Evolutionary conservation across 371 early-diverging fungal species (phyloP), one percentile per base, ranked within the genome.

Genomic region (Apophysomyces sp.): DNA sequence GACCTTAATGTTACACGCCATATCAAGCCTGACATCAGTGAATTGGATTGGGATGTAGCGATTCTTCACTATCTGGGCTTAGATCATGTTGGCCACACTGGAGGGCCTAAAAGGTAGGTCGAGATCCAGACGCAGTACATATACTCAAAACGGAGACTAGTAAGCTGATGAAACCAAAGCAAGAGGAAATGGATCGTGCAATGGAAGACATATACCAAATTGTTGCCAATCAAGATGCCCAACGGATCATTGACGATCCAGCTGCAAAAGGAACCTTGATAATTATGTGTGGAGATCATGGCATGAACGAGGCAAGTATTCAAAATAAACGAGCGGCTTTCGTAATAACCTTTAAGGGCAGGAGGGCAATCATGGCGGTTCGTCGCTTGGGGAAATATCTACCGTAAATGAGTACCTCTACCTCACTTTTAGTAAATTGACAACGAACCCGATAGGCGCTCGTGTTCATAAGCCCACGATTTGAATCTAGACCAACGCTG

Each of bases 231-330:
- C 79, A 85, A 52, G 87, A 85, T 61, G 62, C 53, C 1, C 64
- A 72, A 2, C 73, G 86, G 5, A 60, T 76, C 9, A n/a, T 32
- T 13, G 24, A 52, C 1, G 68, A 77, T 30, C 28, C 58, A 2
- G 56, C 55, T 51, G 77, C 87, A 16, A 78, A 81, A 60, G 86
- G 89, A 0, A 96, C 99, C 1, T 71, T 98, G 28, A 82, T 99
- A 52, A 86, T 98, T n/a, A 77, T 99, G 11, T 86, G 97, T 57
- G 98, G 99, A 32, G 99, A 99, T 78, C 99, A 99, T 74, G 99
- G 99, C 1, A 98, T 99, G 94, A 98, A 97, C 70, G 88, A 93
- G 64, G 89, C 94, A 58, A 91, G 61, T 44, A 52, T 39, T 21
- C 28, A 39, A 30, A 32, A 30, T 41, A 9, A 39, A 7, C 52